Percentiles rank a stretch among this genome's conserved stretches.
phyloP scores from a whole-genome alignment of 2,329 filamentous ascomycete genomes.

The Magnaporthiopsis poae region DNA sequence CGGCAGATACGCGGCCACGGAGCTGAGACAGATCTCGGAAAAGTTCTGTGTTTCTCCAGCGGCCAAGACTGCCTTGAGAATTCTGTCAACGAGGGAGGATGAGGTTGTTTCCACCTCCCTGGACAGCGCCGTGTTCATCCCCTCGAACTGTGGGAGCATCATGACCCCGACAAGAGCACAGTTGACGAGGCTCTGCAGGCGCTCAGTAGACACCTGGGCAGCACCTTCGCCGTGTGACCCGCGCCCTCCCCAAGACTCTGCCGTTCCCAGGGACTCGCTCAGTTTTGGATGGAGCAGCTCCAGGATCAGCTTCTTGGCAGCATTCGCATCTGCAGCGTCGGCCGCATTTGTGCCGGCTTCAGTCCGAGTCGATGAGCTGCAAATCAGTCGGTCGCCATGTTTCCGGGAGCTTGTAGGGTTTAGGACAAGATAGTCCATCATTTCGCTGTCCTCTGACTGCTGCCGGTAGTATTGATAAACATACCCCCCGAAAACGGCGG shows the following conservation, averaged over 20 bases:
- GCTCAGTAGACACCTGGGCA: slow-evolving; percentile 40
- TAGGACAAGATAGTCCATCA: slow-evolving; percentile 47
- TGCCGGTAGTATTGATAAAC: slow-evolving; percentile 39
- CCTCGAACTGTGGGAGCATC: slow-evolving; percentile 37
- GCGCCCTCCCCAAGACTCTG: slow-evolving; percentile 36
- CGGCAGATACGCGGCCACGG: slow-evolving; percentile 38
- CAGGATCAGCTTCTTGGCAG: slow-evolving; percentile 40
- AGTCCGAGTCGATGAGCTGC: not conserved
- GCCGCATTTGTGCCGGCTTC: slow-evolving; percentile 16
- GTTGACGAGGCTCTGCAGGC: slow-evolving; percentile 41
- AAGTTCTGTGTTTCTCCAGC: slow-evolving; percentile 37
- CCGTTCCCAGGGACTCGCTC: slow-evolving; percentile 37
- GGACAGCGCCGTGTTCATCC: slow-evolving; percentile 38
- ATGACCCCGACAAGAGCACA: slow-evolving; percentile 36
- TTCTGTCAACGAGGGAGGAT: slow-evolving; percentile 30
- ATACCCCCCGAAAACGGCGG: slow-evolving; percentile 34
- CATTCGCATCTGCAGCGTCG: slow-evolving; percentile 29
- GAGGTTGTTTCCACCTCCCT: slow-evolving; percentile 37
- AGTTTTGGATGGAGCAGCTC: slow-evolving; percentile 46
- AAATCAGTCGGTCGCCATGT: not conserved
- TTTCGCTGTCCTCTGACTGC: slow-evolving; percentile 31
- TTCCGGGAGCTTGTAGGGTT: not conserved
- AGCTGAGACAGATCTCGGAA: slow-evolving; percentile 36
- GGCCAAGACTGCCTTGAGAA: slow-evolving; percentile 29
- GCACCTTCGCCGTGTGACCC: slow-evolving; percentile 29